Percentiles rank a stretch among this genome's conserved stretches.
Evolutionary conservation across 331 rosid genomes (phyloP).

Genomic region (Saraca asoca): DNA sequence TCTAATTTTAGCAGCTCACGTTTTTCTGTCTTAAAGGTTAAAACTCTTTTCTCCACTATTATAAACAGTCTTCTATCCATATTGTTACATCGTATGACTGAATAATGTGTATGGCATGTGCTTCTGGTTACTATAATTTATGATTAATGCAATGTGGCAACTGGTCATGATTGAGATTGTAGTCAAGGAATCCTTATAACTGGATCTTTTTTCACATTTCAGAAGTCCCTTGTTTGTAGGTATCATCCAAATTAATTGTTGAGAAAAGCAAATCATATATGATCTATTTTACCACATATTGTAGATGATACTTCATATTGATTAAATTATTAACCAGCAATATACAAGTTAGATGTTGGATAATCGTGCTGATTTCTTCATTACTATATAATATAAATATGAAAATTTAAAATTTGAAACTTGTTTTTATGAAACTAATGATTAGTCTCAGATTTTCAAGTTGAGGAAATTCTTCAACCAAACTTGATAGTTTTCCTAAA

Average conservation of each 20-base stretch:
- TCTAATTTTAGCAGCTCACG: slow-evolving; percentile 15
- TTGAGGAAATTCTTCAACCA: too few species aligned
- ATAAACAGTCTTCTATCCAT: background rate
- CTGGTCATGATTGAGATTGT: background rate
- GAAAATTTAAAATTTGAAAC: too few species aligned
- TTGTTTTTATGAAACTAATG: too few species aligned
- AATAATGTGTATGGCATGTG: background rate
- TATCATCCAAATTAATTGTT: background rate
- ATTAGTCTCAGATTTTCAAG: too few species aligned
- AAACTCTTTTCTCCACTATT: background rate
- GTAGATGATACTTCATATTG: background rate
- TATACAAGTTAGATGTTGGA: slow-evolving; percentile 5
- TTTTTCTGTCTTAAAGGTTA: slow-evolving; percentile 14
- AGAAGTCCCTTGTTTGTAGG: slow-evolving; percentile 7
- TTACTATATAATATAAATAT: too few species aligned
- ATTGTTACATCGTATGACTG: slow-evolving; percentile 15
- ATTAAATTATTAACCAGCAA: slow-evolving; percentile 1
- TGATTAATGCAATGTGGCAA: slow-evolving; percentile 18
- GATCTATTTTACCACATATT: too few species aligned
- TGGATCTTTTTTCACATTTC: background rate
- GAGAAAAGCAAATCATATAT: too few species aligned
- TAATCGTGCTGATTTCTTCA: background rate
- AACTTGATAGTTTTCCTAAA: slow-evolving; percentile 9
- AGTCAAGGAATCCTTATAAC: background rate
- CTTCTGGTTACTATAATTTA: slow-evolving; percentile 10